Evolutionary conservation across 2,329 filamentous ascomycete genomes (phyloP).

Genomic region (Chalaropsis thielavioides): DNA sequence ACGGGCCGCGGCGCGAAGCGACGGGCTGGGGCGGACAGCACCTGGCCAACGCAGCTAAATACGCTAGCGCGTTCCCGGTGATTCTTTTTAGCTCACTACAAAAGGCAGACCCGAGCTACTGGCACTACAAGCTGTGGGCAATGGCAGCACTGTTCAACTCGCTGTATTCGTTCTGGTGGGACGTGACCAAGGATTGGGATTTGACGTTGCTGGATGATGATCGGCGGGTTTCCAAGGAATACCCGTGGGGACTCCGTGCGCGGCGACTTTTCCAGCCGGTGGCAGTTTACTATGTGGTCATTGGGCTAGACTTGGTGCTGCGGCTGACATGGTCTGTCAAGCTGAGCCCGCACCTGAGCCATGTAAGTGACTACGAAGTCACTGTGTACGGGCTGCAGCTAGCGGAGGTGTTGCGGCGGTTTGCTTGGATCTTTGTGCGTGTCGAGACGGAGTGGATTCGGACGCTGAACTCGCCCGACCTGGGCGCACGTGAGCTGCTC

Average conservation of each 20-base stretch:
- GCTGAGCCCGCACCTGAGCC: constrained; percentile 66
- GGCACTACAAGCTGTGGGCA: constrained; percentile 48
- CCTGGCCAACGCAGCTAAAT: constrained; percentile 87
- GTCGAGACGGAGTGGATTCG: constrained; percentile 86
- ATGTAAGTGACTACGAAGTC: constrained; percentile 72
- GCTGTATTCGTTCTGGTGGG: constrained; percentile 96
- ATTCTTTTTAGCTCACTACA: constrained; percentile 66
- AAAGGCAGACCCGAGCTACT: constrained; percentile 35
- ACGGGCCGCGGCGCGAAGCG: constrained; percentile 39
- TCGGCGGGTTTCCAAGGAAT: constrained; percentile 43
- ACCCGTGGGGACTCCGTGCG: constrained; percentile 65
- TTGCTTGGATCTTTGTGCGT: constrained; percentile 95
- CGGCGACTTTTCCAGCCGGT: constrained; percentile 58
- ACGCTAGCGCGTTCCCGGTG: constrained; percentile 85
- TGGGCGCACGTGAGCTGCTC: constrained; percentile 58
- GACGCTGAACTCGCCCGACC: constrained; percentile 48
- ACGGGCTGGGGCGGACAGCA: constrained; percentile 71
- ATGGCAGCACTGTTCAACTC: constrained; percentile 67
- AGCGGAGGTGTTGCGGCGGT: constrained; percentile 73
- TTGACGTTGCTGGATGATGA: constrained; percentile 59
- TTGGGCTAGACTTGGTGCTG: constrained; percentile 63
- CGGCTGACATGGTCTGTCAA: constrained; percentile 88
- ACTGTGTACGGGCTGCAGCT: constrained; percentile 80
- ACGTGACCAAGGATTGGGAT: constrained; percentile 93
- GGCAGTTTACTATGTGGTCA: constrained; percentile 67